Evolutionary conservation across 345 rosid species (phyloP).

Genomic region (Rhodomyrtus tomentosa): DNA sequence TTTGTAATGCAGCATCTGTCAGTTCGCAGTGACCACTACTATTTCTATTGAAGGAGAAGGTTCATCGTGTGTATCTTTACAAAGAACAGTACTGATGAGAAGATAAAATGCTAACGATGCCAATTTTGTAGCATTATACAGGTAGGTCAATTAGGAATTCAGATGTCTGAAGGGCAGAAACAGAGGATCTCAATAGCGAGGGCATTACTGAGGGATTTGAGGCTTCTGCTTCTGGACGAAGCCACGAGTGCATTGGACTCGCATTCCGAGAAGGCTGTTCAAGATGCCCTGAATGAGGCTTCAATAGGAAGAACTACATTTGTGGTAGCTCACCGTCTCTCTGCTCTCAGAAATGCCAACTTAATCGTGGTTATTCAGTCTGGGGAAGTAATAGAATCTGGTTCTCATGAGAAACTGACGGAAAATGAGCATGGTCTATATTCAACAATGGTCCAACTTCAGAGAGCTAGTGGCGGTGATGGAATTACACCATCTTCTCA

Average conservation of each 20-base stretch:
- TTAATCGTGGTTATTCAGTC: conserved; percentile 4
- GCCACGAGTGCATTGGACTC: conserved; percentile 24
- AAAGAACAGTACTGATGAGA: background rate
- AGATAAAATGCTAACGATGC: background rate
- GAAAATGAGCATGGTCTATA: conserved; percentile 11
- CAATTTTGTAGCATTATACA: background rate
- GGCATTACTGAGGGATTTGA: conserved; percentile 10
- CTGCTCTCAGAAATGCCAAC: conserved; percentile 9
- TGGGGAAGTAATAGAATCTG: conserved; percentile 10
- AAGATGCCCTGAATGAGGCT: conserved; percentile 16
- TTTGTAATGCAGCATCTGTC: background rate
- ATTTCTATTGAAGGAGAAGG: background rate
- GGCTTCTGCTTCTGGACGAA: conserved; percentile 20
- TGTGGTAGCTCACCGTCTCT: conserved; percentile 11
- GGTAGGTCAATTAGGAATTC: conserved; percentile 20
- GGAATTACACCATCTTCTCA: background rate
- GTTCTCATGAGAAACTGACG: conserved; percentile 3
- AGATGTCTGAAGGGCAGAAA: conserved; percentile 18
- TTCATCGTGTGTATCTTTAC: background rate
- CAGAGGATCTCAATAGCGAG: conserved; percentile 16
- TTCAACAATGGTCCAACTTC: conserved; percentile 22
- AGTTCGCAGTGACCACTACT: background rate
- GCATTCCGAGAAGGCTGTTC: conserved; percentile 20
- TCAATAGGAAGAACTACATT: conserved; percentile 13
- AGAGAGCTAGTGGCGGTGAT: background rate